Base-by-base conservation (phyloP, 768 basidiomycete species). In the Boletus barrowsii region DNA sequence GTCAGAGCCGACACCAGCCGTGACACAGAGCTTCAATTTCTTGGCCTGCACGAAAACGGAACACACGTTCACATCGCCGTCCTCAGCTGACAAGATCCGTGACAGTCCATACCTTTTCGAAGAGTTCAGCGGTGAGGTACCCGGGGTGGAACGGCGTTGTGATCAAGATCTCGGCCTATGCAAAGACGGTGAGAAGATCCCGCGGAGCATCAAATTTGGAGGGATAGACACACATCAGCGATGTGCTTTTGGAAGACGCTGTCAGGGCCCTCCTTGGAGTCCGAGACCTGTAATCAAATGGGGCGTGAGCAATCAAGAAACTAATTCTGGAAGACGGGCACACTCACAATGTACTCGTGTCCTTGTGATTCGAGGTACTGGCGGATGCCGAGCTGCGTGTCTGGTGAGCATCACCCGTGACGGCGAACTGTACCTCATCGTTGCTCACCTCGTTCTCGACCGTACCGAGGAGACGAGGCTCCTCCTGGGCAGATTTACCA, bases 1-100 rank as follows among this genome's bases (percentile, higher is more conserved):
- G 73, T 94, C 93, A 18, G 88, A 91, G 11, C 92, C 90, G 44
- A 93, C 91, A 70, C 90, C 91, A 55, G 93, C 93, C 22, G 93
- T 97, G 65, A 95, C 81, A 65, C 88, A 90, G 53, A 95, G 68
- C 73, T 92, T 95, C 57, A 97, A 82, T 62, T 94, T 93, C 73
- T 88, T 87, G 32, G 93, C 91, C 82, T 91, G 51, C 26, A n/a
- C 67, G 14, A 39, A 47, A 32, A 41, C 7, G 20, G 29, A n/a
- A 55, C 5, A 42, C 7, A 13, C 3, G 30, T 56, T 52, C 53
- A 58, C 17, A 54, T 40, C 18, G 18, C 14, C 37, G 14, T 35
- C 46, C 42, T 39, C 47, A 33, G 58, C 36, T 50, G 24, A 46
- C 42, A 39, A 53, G 44, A 32, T 55, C 20, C 7, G 18, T 15